A percentile compares a stretch with the other conserved stretches of the same genome.
phyloP scores from a whole-genome alignment of 257 asterid species.

The Knoxia roxburghii region DNA sequence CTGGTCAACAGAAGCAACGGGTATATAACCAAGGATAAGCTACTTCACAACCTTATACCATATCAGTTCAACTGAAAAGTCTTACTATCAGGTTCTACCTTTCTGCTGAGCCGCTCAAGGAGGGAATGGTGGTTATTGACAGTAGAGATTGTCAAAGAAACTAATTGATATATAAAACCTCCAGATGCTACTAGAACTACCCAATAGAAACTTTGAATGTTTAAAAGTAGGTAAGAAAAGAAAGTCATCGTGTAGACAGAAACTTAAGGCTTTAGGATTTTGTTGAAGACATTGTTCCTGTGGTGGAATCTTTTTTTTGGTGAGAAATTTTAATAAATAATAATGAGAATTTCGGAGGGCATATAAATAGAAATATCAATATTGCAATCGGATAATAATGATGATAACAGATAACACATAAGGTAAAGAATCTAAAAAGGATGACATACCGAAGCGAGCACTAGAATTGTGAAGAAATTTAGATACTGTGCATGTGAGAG shows the following conservation, averaged over 20 bases:
- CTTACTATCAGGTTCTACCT: neutral
- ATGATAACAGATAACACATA: neutral
- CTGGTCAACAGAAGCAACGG: constrained; percentile 3
- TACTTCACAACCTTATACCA: neutral
- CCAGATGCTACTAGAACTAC: no score
- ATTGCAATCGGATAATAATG: no score
- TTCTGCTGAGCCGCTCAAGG: neutral
- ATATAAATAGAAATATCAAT: no score
- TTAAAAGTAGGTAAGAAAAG: no score
- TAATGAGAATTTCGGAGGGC: no score
- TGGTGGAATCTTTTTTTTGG: no score
- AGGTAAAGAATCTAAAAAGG: neutral
- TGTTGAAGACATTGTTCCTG: no score
- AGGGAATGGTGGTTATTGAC: neutral
- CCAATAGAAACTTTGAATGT: no score
- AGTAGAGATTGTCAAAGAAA: neutral
- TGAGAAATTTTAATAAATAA: no score
- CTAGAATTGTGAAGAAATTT: constrained; percentile 62
- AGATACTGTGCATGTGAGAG: constrained; percentile 67
- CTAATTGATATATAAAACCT: neutral
- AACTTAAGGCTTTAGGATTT: no score
- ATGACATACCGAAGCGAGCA: constrained; percentile 77
- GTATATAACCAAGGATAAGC: neutral
- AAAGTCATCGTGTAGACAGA: neutral
- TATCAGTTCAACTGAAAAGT: neutral